Evolutionary conservation across 2,329 filamentous ascomycete genomes (phyloP).

Genomic region (Dendryphion nanum): DNA sequence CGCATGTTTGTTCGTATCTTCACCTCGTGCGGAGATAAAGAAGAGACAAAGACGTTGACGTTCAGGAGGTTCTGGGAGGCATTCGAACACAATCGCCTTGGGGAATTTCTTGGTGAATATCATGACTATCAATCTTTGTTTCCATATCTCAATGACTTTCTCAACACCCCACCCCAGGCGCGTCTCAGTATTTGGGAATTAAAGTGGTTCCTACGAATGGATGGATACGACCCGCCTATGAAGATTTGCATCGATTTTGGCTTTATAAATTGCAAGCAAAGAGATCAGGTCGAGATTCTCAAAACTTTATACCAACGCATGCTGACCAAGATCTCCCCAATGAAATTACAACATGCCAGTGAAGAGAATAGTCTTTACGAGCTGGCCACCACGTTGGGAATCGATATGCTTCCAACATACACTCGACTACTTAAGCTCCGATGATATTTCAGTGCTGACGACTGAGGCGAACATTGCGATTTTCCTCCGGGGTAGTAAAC

Average conservation of each 20-base stretch:
- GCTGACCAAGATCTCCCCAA: constrained; percentile 2
- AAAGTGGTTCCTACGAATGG: constrained; percentile 12
- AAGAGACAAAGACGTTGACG: too few relatives aligned
- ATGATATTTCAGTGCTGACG: too few relatives aligned
- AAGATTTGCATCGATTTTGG: constrained; percentile 20
- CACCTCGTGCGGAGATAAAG: too few relatives aligned
- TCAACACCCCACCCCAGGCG: not conserved
- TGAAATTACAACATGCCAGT: constrained; percentile 14
- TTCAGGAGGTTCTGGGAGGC: too few relatives aligned
- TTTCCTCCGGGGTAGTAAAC: too few relatives aligned
- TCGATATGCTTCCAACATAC: not conserved
- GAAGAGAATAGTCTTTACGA: constrained; percentile 3
- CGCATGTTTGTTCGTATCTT: too few relatives aligned
- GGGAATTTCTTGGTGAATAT: too few relatives aligned
- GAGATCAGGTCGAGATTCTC: constrained; percentile 15
- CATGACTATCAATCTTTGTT: too few relatives aligned
- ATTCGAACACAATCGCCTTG: too few relatives aligned
- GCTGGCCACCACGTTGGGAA: constrained; percentile 1
- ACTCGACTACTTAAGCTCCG: too few relatives aligned
- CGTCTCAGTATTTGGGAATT: constrained; percentile 15
- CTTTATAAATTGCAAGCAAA: constrained; percentile 7
- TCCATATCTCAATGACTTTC: constrained; percentile 12
- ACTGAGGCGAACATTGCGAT: too few relatives aligned
- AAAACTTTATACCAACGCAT: constrained; percentile 15
- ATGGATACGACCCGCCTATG: constrained; percentile 7